phyloP scores from a whole-genome alignment of 164 flowering plant species.

The Cinnamomum chago region DNA sequence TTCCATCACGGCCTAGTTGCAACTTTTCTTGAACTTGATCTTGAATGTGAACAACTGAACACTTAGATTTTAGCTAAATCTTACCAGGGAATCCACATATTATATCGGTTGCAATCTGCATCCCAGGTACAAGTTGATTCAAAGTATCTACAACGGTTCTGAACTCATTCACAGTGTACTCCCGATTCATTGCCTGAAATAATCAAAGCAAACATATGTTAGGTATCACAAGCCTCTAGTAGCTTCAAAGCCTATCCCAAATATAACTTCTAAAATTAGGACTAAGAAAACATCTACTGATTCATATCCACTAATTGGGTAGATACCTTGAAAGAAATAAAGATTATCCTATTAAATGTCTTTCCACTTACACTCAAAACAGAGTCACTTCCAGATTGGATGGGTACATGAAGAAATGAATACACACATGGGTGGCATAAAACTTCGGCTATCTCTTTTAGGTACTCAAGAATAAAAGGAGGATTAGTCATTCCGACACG shows the following conservation, averaged over 20 bases:
- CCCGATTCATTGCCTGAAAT: constrained; percentile 95
- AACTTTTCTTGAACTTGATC: background rate
- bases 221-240: too few species aligned
- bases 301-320: too few species aligned
- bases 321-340: background rate
- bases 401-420: constrained; percentile 98
- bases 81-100: constrained; percentile 99
- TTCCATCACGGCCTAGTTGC: background rate
- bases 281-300: too few species aligned
- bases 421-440: constrained; percentile 88
- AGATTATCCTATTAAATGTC: background rate
- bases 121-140: constrained; percentile 87
- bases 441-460: constrained; percentile 89
- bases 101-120: constrained; percentile 99
- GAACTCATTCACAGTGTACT: constrained; percentile 89
- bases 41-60: background rate
- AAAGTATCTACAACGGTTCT: constrained; percentile 88
- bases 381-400: constrained; percentile 94
- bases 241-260: too few species aligned
- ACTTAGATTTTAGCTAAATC: constrained; percentile 12
- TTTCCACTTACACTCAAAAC: constrained; percentile 63
- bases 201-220: background rate
- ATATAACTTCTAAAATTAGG: too few species aligned
- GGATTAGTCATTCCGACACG: constrained; percentile 99
- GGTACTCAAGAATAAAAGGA: constrained; percentile 96